A percentile compares a stretch with the other conserved stretches of the same genome.
phyloP scores from a whole-genome alignment of 1,284 basidiomycete genomes.

The Kwoniella shivajii region DNA sequence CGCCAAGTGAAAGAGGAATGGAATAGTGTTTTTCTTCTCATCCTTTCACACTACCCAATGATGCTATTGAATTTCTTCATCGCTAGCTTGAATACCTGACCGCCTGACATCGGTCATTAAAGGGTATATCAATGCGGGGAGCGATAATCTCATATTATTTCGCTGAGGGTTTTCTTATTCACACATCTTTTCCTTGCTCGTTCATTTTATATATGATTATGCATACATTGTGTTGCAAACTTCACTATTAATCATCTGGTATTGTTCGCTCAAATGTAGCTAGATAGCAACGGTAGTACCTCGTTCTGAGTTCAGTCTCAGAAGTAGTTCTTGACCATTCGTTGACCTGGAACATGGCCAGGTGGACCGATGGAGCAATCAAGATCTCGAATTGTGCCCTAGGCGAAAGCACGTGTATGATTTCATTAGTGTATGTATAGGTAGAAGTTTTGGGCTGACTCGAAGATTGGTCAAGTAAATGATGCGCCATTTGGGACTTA shows the following conservation, averaged over 20 bases:
- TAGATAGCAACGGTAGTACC: too few species aligned
- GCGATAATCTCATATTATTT: constrained; percentile 41
- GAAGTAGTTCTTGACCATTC: constrained; percentile 15
- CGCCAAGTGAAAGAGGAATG: too few species aligned
- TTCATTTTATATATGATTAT: constrained; percentile 7
- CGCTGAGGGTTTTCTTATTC: constrained; percentile 43
- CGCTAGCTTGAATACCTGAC: constrained; percentile 47
- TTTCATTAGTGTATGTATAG: too few species aligned
- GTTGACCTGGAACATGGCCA: constrained; percentile 29
- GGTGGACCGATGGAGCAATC: constrained; percentile 47
- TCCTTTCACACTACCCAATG: constrained; percentile 35
- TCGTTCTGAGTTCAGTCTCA: too few species aligned
- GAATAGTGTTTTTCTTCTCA: not conserved
- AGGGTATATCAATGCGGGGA: constrained; percentile 36
- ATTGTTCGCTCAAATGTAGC: too few species aligned
- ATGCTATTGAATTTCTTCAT: constrained; percentile 55
- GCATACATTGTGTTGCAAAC: not conserved
- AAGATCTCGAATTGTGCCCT: constrained; percentile 50
- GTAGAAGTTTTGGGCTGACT: not conserved
- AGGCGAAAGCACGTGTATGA: too few species aligned
- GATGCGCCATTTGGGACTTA: constrained; percentile 21
- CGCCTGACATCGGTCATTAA: constrained; percentile 44
- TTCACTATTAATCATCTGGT: too few species aligned
- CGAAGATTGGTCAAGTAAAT: not conserved
- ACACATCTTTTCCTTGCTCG: constrained; percentile 5